Conservation (phyloP, 305 asterid species). For the Euphrasia arctica region DNA sequence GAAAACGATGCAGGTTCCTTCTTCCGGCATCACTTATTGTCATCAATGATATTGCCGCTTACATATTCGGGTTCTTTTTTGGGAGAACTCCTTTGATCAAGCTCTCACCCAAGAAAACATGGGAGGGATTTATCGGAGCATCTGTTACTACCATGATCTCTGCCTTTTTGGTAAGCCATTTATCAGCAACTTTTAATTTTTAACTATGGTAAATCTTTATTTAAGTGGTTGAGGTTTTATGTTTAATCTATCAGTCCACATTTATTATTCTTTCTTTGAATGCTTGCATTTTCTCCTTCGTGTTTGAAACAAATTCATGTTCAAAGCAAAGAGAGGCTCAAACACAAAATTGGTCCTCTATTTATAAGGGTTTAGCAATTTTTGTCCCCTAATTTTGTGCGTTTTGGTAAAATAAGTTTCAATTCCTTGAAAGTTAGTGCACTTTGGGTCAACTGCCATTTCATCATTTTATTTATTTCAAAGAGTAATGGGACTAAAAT, state of each 20-base stretch:
- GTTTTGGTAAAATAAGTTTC: too few species aligned
- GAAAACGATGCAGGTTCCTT: conserved; percentile 83
- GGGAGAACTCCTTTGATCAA: conserved; percentile 98
- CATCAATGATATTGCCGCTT: conserved; percentile 93
- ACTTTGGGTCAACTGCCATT: too few species aligned
- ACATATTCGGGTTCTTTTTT: conserved; percentile 88
- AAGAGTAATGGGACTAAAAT: too few species aligned
- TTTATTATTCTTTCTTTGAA: not conserved
- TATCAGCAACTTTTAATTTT: not conserved
- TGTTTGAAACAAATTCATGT: conserved; percentile 7
- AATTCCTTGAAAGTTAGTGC: too few species aligned
- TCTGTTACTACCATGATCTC: conserved; percentile 83
- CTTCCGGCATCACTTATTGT: conserved; percentile 99
- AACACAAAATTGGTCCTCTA: too few species aligned
- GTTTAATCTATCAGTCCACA: conserved; percentile 13
- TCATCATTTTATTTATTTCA: too few species aligned
- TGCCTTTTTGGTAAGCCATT: conserved; percentile 75
- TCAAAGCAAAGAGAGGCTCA: conserved; percentile 2
- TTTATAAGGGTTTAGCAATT: too few species aligned
- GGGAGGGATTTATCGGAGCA: conserved; percentile 99
- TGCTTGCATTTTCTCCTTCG: conserved; percentile 2
- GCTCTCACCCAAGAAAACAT: conserved; percentile 97
- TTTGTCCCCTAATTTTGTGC: too few species aligned
- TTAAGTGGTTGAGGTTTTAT: conserved; percentile 13
- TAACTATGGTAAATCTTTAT: conserved; percentile 6